These are phyloP conservation scores for Tricholoma flavovirens DNA, from an alignment of 768 basidiomycete genomes.

Conservation along the genomic window DNA sequence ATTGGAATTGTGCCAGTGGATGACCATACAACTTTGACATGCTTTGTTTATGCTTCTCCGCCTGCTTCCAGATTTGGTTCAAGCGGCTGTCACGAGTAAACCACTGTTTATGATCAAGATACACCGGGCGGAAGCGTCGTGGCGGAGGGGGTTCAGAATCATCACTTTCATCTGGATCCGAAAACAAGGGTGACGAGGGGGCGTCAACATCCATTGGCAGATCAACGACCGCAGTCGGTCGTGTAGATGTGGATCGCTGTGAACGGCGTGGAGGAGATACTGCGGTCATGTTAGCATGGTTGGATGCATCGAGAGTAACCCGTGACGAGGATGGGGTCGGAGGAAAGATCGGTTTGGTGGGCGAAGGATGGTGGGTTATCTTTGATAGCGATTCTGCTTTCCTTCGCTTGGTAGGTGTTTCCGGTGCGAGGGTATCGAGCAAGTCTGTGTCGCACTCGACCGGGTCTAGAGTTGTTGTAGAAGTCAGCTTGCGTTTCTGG, in stretches of 20 bases:
- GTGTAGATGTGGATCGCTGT: not conserved
- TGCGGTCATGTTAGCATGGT: not conserved
- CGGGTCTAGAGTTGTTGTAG: conserved; percentile 1
- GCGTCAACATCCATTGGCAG: conserved; percentile 8
- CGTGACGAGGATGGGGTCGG: conserved; percentile 14
- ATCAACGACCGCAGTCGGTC: not conserved
- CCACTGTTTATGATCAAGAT: conserved; percentile 48
- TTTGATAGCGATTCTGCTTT: conserved; percentile 23
- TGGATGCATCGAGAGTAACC: not conserved
- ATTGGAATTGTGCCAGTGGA: conserved; percentile 1
- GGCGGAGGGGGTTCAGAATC: conserved; percentile 13
- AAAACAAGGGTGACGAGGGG: not conserved
- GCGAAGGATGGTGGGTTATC: not conserved
- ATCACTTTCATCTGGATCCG: conserved; percentile 4
- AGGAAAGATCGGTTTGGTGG: conserved; percentile 3
- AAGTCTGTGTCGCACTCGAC: conserved; percentile 22
- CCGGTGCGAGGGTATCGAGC: conserved; percentile 23
- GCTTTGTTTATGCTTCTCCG: conserved; percentile 14
- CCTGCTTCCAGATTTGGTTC: conserved; percentile 24
- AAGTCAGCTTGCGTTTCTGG: conserved; percentile 27
- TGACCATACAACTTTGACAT: conserved; percentile 12
- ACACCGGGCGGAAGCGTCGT: conserved; percentile 43
- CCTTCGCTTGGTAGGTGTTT: conserved; percentile 39
- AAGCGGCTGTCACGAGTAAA: conserved; percentile 34
- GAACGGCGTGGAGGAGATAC: not conserved